Evolutionary conservation across 345 rosid species (phyloP).

Genomic region (Eucalyptus brandiana): DNA sequence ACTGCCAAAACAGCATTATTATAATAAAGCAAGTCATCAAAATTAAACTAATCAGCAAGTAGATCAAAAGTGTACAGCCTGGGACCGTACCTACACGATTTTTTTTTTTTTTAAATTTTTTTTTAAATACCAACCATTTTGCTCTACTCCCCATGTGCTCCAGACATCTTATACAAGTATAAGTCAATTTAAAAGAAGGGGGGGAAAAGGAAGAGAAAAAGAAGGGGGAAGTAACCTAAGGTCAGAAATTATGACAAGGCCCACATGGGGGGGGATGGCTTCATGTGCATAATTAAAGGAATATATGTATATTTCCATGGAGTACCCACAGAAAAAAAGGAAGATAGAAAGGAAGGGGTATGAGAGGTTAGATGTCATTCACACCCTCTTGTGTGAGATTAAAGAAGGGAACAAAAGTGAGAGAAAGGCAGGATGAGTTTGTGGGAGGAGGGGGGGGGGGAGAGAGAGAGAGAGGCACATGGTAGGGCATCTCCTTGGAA

Average conservation of each 20-base stretch:
- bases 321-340: neutral
- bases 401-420: neutral
- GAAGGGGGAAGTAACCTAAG: neutral
- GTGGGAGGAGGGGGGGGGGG: neutral
- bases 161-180: neutral
- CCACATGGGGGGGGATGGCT: neutral
- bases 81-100: neutral
- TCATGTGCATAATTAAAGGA: neutral
- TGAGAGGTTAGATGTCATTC: neutral
- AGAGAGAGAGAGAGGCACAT: neutral
- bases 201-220: neutral
- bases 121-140: neutral
- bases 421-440: neutral
- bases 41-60: neutral
- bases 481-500: constrained; percentile 3
- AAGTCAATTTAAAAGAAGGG: neutral
- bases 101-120: neutral
- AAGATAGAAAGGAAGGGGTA: neutral
- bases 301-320: neutral
- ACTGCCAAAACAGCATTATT: neutral
- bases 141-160: neutral
- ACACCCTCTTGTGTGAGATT: neutral
- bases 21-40: neutral
- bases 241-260: neutral
- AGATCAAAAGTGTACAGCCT: neutral